Conservation (phyloP, 306 rosid genomes). For the Inga laurina region DNA sequence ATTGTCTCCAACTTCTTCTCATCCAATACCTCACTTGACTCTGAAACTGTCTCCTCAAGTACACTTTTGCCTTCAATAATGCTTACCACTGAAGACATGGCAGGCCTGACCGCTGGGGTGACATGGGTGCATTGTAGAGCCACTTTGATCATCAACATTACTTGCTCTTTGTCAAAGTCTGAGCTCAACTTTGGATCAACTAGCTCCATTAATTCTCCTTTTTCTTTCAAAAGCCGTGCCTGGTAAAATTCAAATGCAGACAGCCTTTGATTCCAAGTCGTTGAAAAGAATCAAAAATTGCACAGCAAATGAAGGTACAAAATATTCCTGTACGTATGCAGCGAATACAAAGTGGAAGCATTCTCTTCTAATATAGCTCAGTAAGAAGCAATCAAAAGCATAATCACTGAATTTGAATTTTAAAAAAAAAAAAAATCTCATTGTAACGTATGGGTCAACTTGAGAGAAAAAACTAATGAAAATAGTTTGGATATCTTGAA, state of each 20-base stretch:
- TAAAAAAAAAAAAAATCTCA: not conserved
- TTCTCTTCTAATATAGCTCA: not conserved
- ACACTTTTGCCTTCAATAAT: conserved; percentile 38
- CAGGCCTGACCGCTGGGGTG: conserved; percentile 27
- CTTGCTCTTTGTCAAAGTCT: conserved; percentile 32
- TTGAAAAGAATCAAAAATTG: not conserved
- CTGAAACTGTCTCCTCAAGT: conserved; percentile 25
- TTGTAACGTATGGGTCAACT: not conserved
- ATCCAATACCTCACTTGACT: conserved; percentile 33
- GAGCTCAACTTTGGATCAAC: conserved; percentile 38
- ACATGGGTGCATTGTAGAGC: conserved; percentile 40
- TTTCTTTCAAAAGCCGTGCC: conserved; percentile 38
- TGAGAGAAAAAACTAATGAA: not conserved
- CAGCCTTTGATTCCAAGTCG: not conserved
- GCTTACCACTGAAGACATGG: conserved; percentile 39
- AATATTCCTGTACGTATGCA: not conserved
- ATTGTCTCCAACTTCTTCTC: conserved; percentile 31
- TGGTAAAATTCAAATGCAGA: not conserved
- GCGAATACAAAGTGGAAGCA: not conserved
- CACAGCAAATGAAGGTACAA: not conserved
- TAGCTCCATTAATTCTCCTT: conserved; percentile 33
- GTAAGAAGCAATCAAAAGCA: not conserved
- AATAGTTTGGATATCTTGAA: not conserved
- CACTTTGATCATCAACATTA: conserved; percentile 32
- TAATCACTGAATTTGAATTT: not conserved